A percentile compares a stretch with the other conserved stretches of the same genome.
Conservation (phyloP, 73 alveolate species). For the Blepharisma stoltei region DNA sequence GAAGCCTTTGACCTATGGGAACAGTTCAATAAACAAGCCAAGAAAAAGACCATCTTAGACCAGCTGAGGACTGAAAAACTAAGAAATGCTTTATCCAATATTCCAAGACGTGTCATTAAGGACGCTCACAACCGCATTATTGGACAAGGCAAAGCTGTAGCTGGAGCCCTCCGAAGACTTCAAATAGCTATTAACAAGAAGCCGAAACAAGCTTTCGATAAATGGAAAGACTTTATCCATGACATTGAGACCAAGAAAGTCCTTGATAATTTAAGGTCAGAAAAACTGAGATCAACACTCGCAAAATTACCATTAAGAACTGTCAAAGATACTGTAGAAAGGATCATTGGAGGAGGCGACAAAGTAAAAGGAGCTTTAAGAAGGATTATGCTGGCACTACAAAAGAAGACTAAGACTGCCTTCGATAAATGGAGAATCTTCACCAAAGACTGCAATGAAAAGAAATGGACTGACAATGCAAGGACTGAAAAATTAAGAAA, state of each 20-base stretch:
- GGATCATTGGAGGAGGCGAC: slow-evolving; percentile 19
- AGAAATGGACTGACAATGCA: neutral
- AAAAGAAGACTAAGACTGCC: neutral
- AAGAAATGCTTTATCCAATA: neutral
- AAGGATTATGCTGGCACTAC: neutral
- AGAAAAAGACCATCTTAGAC: neutral
- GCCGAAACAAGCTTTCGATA: neutral
- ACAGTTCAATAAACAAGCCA: neutral
- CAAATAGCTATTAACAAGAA: neutral
- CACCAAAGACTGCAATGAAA: neutral
- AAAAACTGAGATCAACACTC: neutral
- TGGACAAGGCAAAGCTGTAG: slow-evolving; percentile 14
- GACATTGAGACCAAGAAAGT: neutral
- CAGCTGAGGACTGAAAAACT: neutral
- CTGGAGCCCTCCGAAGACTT: slow-evolving; percentile 20
- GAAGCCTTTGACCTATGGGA: slow-evolving; percentile 2
- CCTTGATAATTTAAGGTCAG: neutral
- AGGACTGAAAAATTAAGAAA: neutral
- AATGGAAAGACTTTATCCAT: neutral
- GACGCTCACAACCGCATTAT: neutral
- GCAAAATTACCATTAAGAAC: neutral
- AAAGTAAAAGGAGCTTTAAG: slow-evolving; percentile 21
- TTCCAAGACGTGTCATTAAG: neutral
- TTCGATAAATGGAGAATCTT: neutral
- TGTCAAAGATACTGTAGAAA: neutral